phyloP scores from a whole-genome alignment of 1,284 basidiomycete genomes.

The Ceratobasidium sp. region DNA sequence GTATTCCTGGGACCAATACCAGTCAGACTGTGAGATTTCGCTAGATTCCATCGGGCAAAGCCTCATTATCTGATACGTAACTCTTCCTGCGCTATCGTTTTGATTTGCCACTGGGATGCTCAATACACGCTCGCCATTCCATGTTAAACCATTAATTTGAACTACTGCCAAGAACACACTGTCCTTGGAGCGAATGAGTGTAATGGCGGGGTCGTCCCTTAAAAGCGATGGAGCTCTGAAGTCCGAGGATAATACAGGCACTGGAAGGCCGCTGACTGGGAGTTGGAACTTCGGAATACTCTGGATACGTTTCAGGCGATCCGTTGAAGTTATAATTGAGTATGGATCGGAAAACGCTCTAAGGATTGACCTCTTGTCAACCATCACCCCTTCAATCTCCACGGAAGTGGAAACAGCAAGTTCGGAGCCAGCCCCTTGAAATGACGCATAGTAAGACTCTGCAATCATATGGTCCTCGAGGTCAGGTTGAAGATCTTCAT shows the following conservation, averaged over 20 bases:
- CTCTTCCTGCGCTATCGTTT: too few relatives aligned
- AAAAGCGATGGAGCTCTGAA: neutral
- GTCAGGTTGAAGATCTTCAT: neutral
- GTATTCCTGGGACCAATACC: too few relatives aligned
- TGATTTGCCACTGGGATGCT: too few relatives aligned
- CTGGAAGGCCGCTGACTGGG: neutral
- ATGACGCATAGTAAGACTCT: neutral
- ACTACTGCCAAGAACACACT: constrained; percentile 1
- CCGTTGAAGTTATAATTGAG: neutral
- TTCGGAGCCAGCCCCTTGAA: neutral
- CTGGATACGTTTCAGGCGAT: neutral
- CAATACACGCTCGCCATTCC: neutral
- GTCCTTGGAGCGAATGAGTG: neutral
- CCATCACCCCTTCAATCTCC: neutral
- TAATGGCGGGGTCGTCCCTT: constrained; percentile 5
- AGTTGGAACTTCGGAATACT: neutral
- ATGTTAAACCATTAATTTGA: neutral
- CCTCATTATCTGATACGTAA: too few relatives aligned
- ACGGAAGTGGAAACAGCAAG: neutral
- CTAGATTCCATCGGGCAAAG: too few relatives aligned
- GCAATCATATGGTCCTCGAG: neutral
- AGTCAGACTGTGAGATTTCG: too few relatives aligned
- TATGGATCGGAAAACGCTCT: neutral
- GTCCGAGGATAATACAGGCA: neutral
- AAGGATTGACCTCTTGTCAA: neutral